Evolutionary conservation across 2,329 filamentous ascomycete genomes (phyloP).

Genomic region (Malbranchea cinnamomea): DNA sequence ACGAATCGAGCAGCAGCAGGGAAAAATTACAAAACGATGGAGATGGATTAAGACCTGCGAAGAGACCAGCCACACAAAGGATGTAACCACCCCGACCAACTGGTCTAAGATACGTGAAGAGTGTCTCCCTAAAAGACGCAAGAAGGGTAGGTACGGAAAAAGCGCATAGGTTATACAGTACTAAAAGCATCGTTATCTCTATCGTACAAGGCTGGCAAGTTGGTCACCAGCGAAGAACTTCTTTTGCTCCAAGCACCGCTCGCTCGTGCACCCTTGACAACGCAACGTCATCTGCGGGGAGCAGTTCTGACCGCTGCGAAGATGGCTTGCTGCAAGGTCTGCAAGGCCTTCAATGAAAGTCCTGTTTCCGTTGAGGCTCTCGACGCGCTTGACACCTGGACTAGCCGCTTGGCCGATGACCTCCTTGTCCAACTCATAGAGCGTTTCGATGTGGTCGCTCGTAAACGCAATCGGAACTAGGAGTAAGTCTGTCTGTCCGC

Average conservation of each 20-base stretch:
- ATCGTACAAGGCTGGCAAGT: conserved; percentile 20
- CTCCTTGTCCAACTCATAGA: conserved; percentile 87
- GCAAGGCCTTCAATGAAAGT: conserved; percentile 85
- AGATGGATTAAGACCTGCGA: no score
- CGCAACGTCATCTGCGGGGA: conserved; percentile 77
- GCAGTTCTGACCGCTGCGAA: conserved; percentile 54
- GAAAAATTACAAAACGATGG: no score
- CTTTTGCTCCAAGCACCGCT: conserved; percentile 62
- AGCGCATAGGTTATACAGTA: neutral
- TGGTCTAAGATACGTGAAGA: no score
- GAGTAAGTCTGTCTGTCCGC: conserved; percentile 80
- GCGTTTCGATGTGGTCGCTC: conserved; percentile 95
- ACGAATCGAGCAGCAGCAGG: no score
- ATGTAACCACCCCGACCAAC: no score
- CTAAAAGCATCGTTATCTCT: conserved; percentile 6
- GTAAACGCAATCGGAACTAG: conserved; percentile 95
- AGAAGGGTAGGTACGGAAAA: no score
- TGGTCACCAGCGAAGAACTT: conserved; percentile 44
- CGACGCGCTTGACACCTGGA: conserved; percentile 71
- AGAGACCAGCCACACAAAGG: no score
- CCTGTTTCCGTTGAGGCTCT: conserved; percentile 79
- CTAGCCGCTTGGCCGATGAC: conserved; percentile 74
- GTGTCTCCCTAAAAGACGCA: no score
- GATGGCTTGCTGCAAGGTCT: conserved; percentile 67
- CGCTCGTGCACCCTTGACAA: conserved; percentile 86